Percentiles rank a stretch among this genome's conserved stretches.
Evolutionary conservation across 805 yeast genomes (phyloP).

Genomic region (Pichia thaimueangensis): DNA sequence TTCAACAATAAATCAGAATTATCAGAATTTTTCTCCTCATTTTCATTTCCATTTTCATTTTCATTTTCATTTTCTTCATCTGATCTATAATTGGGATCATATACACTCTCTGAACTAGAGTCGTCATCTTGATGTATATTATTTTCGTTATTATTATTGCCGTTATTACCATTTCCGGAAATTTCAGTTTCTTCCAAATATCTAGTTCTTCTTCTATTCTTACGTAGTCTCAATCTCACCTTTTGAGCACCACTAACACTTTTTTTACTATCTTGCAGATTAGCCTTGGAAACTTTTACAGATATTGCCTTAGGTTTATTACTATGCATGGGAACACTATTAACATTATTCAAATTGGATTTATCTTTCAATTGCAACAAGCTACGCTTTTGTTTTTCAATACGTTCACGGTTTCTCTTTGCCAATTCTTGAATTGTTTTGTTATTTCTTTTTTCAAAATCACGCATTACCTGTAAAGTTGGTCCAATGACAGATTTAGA

Average conservation of each 20-base stretch:
- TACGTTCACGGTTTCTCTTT: background rate
- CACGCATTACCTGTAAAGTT: conserved; percentile 3
- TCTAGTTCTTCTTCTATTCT: background rate
- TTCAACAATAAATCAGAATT: no score
- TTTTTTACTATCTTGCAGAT: background rate
- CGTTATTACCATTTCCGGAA: background rate
- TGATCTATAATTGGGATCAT: conserved; percentile 1
- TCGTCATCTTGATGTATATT: conserved; percentile 8
- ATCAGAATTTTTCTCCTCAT: background rate
- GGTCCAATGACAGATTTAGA: conserved; percentile 14
- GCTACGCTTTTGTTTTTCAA: background rate
- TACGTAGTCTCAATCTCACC: background rate
- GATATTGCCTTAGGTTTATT: background rate
- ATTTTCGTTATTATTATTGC: background rate
- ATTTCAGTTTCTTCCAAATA: background rate
- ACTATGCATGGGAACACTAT: background rate
- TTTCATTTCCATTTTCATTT: background rate
- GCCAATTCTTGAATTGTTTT: background rate
- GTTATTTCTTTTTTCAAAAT: conserved; percentile 2
- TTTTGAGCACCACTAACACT: background rate
- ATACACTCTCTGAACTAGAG: conserved; percentile 3
- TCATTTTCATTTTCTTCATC: background rate
- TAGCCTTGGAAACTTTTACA: background rate
- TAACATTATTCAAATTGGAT: background rate
- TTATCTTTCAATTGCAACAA: background rate